Base-by-base conservation (phyloP, 306 rosid genomes). In the Arachis stenosperma region DNA sequence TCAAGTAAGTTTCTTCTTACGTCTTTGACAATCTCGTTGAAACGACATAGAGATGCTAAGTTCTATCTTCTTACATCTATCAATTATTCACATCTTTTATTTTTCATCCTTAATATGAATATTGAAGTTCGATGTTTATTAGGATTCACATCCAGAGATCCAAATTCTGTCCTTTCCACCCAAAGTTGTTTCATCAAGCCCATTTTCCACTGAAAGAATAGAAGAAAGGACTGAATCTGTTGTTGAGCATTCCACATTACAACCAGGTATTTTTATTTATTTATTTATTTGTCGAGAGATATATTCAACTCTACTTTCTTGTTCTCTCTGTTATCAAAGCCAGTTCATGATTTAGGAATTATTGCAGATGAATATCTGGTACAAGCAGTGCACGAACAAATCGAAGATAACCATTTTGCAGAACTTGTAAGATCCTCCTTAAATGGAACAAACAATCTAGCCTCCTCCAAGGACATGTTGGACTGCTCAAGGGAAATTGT, bases 351-450 rank as follows among this genome's bases (percentile, higher is more conserved):
- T 66, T 46, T 15, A 67, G 39, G 30, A 74, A 71, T 69, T 78
- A 42, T 7, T 67, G 67, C 88, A 90, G 94, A 72, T 62, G 84
- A 82, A 74, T 65, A 54, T 8, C 66, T 70, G 14, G 69, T 39
- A 47, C 78, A 72, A 63, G 48, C 40, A 64, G 46, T 50, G 5
- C 55, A 54, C 65, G 75, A 55, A 7, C 51, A 50, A 3, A 14
- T 37, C 73, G 78, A 82, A 78, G 82, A 82, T 62, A 75, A 44
- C 61, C 61, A 52, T 37, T 39, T 70, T 62, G 69, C 70, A 66
- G 81, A 75, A 79, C 78, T 40, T 72, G 29, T 41, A 40, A 78
- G 65, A 48, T 61, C 70, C 67, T 75, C 61, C 40, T 55, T 15
- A 55, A 70, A 77, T 59, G 43, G 67, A n/a, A 66, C 58, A 54